phyloP scores from a whole-genome alignment of 768 basidiomycete species.

The Suillus brevipes region DNA sequence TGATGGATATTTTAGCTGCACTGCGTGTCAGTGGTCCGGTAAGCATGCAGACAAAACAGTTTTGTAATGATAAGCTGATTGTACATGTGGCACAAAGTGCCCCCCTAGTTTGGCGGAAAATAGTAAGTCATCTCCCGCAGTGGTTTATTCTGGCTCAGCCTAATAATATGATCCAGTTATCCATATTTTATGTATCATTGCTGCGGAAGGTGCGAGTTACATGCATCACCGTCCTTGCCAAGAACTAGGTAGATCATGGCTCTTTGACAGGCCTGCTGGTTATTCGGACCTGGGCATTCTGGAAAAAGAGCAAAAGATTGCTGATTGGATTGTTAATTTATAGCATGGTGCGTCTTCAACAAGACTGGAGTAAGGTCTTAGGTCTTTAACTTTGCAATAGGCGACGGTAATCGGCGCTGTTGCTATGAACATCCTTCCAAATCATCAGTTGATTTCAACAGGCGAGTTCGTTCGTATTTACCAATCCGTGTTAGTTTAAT shows the following conservation, averaged over 20 bases:
- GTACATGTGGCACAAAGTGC: neutral
- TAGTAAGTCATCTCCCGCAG: slow-evolving; percentile 8
- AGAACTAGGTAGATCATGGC: neutral
- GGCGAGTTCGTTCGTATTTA: neutral
- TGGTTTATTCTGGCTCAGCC: neutral
- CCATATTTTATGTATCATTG: slow-evolving; percentile 11
- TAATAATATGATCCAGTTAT: slow-evolving; percentile 1
- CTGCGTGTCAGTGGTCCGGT: slow-evolving; percentile 6
- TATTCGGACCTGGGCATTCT: slow-evolving; percentile 23
- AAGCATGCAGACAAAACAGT: too few species aligned
- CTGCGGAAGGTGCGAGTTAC: slow-evolving; percentile 9
- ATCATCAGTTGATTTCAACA: slow-evolving; percentile 8
- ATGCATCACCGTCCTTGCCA: neutral
- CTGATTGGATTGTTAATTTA: slow-evolving; percentile 18
- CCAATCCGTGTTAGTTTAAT: neutral
- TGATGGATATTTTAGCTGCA: slow-evolving; percentile 1
- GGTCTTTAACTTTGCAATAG: slow-evolving; percentile 2
- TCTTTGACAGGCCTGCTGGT: slow-evolving; percentile 16
- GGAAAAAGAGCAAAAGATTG: slow-evolving; percentile 16
- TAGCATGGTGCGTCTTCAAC: slow-evolving; percentile 3
- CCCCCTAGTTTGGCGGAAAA: slow-evolving; percentile 5
- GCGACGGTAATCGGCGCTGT: slow-evolving; percentile 10
- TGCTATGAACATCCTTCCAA: slow-evolving; percentile 8
- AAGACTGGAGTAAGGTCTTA: neutral
- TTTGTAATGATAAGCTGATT: slow-evolving; percentile 6